Base-by-base conservation (phyloP, 2,329 filamentous ascomycete genomes). In the Drechslerella dactyloides region DNA sequence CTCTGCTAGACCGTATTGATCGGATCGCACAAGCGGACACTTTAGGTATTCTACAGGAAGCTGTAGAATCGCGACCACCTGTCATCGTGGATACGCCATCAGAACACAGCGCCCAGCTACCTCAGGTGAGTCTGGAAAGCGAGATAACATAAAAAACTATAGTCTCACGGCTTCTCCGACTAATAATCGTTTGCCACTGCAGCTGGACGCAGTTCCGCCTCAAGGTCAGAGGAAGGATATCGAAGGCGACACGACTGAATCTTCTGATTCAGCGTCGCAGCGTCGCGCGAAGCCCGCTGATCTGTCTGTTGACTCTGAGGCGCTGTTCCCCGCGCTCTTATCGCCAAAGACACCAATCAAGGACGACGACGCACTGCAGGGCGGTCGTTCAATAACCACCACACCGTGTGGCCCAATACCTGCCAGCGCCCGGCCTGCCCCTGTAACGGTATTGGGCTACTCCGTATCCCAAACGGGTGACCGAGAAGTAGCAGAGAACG, bases 361-460 rank as follows among this genome's bases (percentile, higher is more conserved):
- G 42, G 55, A 65, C 35, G 60, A 63, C 17, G 68, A 72, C 19
- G 35, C 52, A 5, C 48, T 65, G 55, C 60, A 72, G 52, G 60
- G 61, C 53, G 53, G 46, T 55, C 68, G 68, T 15, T 65, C 68
- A 27, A 33, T 60, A 55, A 48, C 68, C 7, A 64, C 68, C 5
- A 72, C 68, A 17, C 59, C 68, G 21, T 60, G 55, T 60, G 60
- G 68, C 54, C 68, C 68, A 65, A 72, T 72, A 64, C 68, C 60
- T 52, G 68, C 68, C 50, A 72, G 68, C 62, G 55, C 27, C 33
- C 27, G 53, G 44, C 68, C 59, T 42, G 62, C 68, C 59, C 68
- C 68, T 56, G 68, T 72, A 15, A 72, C 59, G 53, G 68, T 72
- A 72, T 65, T 72, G 68, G 68, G 68, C 54, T 72, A 72, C 68